Base-by-base conservation (phyloP, 2,329 filamentous ascomycete genomes). In the Didymosphaeria variabile region DNA sequence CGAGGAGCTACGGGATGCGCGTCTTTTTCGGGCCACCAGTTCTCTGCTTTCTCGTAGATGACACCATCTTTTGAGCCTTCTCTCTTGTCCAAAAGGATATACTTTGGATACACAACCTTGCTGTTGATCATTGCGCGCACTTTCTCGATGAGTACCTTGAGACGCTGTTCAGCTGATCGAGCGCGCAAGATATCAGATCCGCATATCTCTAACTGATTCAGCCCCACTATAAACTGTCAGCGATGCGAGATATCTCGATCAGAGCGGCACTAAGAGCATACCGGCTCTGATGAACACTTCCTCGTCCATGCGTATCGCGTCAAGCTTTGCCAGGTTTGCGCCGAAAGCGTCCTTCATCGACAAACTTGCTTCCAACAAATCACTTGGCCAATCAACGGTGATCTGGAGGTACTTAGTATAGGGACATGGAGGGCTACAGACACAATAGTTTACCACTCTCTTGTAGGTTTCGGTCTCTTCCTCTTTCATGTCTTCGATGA, bases 341-440 rank as follows among this genome's bases (percentile, higher is more conserved):
- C 73, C 72, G 38, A 79, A 74, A 1, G 59, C 67, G 51, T 70
- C 66, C 31, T 66, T 62, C n/a, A 72, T 72, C 4, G 60, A 64
- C 13, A 71, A 51, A 1, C 57, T 31, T 7, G 62, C 15, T n/a
- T 60, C 59, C 29, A 47, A 38, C 1, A 75, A 59, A 19, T 72
- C 65, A 7, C 62, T 42, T 1, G 73, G 71, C 75, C 75, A 77
- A 32, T 59, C 52, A 0, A 72, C 55, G 5, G 58, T 54, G 8
- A 63, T 47, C 67, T 72, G 45, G 3, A 31, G 53, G 17, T 4
- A 5, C n/a, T 65, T 34, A 61, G 32, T 21, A 38, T 21, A n/a
- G 13, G 38, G 29, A 26, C 19, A n/a, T 46, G 32, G 34, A 15
- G 19, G 21, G 5, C 9, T 1, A 31, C 8, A 29, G 6, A 19